Base-by-base conservation (phyloP, 352 stramenopile species). In the Pythium pectinolyticum region DNA sequence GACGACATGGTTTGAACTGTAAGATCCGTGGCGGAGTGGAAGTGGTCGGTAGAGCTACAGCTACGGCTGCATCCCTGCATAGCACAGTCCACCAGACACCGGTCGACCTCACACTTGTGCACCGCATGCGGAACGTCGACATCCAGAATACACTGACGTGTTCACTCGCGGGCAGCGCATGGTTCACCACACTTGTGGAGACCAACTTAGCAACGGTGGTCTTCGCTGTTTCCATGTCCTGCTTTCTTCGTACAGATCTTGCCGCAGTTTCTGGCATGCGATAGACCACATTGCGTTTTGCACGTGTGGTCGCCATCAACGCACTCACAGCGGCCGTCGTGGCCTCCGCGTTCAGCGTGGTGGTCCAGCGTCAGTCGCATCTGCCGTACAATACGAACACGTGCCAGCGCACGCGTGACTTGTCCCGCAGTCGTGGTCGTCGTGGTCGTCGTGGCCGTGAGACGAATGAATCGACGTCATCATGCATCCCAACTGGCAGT, bases 241-340 rank as follows among this genome's bases (percentile, higher is more conserved):
- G 67, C 58, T 20, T 80, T 83, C 47, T 73, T 47, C 5, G 69
- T 67, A 57, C 85, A 94, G 1, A 67, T 41, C 22, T 75, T 68
- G 0, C 72, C 78, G 40, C 83, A 94, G 47, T 88, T 94, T 7
- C 61, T 56, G 1, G 85, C 84, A 9, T 57, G 35, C 0, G 49
- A 27, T 59, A 88, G 62, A 30, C 46, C 71, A 46, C 85, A 94
- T 10, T 69, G 58, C 45, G 53, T 6, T 0, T 73, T 67, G 30
- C 85, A 94, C 4, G 85, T 91, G 64, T 94, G 85, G 56, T 89
- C 78, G 17, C 80, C 80, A 22, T 73, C 47, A 2, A 40, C 50
- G 45, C 85, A 92, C 20, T 92, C 84, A 49, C 85, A 94, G 34
- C 63, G 70, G 5, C 83, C 85, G 55, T 82, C 74, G 46, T 94